phyloP scores from a whole-genome alignment of 306 rosid genomes.

The Luffa aegyptiaca region DNA sequence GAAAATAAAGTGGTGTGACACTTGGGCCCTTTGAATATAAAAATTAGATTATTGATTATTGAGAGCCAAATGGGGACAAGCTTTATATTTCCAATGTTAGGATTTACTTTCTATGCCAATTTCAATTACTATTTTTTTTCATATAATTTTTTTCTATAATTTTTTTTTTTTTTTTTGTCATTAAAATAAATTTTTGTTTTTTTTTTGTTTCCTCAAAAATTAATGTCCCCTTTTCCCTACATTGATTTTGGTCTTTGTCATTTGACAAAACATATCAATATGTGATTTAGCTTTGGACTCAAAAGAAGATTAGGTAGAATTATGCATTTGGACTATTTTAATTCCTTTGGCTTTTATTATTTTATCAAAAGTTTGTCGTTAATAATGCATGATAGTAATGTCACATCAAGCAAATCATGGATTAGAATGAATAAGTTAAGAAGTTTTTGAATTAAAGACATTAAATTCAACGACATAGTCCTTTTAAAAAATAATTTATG shows the following conservation, averaged over 20 bases:
- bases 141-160: background rate
- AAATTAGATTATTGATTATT: constrained; percentile 1
- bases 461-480: background rate
- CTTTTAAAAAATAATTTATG: too few species aligned
- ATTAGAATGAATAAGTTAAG: background rate
- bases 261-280: background rate
- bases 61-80: constrained; percentile 22
- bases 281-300: background rate
- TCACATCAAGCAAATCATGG: background rate
- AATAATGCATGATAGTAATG: background rate
- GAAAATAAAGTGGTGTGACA: background rate
- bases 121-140: constrained; percentile 26
- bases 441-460: background rate
- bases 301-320: background rate
- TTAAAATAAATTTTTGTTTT: too few species aligned
- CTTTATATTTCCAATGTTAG: constrained; percentile 36
- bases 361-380: background rate
- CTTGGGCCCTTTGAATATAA: background rate
- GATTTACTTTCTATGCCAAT: constrained; percentile 16
- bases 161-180: background rate
- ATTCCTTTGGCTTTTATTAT: background rate
- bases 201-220: background rate
- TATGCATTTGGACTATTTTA: background rate
- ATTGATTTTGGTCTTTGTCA: background rate
- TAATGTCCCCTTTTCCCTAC: background rate